Percentiles rank a stretch among this genome's conserved stretches.
phyloP scores from a whole-genome alignment of 2,329 filamentous ascomycete genomes.

The Fusarium verticillioides region DNA sequence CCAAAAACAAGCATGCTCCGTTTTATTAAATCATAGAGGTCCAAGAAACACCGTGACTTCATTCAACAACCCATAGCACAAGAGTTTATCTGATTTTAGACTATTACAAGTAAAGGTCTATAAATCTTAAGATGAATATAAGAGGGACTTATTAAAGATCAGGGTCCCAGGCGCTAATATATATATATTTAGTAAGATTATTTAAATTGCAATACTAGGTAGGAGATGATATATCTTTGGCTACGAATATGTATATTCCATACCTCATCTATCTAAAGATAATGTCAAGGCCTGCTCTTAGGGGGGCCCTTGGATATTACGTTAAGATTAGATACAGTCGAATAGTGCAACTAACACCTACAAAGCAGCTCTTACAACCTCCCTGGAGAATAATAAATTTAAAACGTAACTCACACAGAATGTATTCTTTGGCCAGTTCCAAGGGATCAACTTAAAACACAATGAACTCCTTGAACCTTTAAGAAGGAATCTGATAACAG shows the following conservation, averaged over 20 bases:
- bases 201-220: background rate
- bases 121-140: too few relatives aligned
- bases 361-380: background rate
- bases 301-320: background rate
- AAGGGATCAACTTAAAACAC: too few relatives aligned
- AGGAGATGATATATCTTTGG: background rate
- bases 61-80: background rate
- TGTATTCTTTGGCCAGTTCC: background rate
- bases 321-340: background rate
- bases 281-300: background rate
- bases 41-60: background rate
- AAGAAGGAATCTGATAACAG: background rate
- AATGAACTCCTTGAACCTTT: background rate
- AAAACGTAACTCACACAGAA: background rate
- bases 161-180: background rate
- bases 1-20: background rate
- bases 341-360: background rate
- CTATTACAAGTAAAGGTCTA: background rate
- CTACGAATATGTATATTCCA: background rate
- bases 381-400: too few relatives aligned
- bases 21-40: constrained; percentile 15
- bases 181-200: background rate
- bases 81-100: background rate
- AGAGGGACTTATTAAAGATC: background rate
- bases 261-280: background rate